Conservation (phyloP, 441 rosid species). For the Erodium trifolium region DNA sequence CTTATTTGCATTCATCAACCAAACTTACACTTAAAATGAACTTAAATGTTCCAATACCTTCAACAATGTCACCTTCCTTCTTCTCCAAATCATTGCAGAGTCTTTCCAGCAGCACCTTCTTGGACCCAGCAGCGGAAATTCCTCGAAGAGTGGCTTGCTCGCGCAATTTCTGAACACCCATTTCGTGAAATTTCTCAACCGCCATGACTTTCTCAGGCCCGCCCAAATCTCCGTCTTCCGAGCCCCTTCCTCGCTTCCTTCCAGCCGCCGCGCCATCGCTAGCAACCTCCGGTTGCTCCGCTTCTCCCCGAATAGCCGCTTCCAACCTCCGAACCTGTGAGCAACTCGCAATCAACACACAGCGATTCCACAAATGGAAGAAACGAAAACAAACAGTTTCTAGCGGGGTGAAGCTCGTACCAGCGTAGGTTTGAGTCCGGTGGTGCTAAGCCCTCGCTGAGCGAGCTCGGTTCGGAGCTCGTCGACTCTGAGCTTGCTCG, state of each 20-base stretch:
- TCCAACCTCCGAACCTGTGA: constrained; percentile 51
- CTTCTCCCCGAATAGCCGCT: constrained; percentile 38
- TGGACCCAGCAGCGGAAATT: constrained; percentile 42
- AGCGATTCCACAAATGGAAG: neutral
- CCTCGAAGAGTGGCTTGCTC: constrained; percentile 50
- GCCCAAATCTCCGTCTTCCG: constrained; percentile 22
- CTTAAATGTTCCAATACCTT: constrained; percentile 18
- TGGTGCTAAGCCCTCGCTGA: constrained; percentile 46
- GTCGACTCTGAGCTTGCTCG: constrained; percentile 45
- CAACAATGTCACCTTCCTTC: constrained; percentile 19
- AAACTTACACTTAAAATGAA: neutral
- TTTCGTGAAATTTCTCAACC: constrained; percentile 34
- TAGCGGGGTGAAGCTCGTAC: constrained; percentile 20
- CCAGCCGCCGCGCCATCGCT: constrained; percentile 3
- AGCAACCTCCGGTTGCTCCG: constrained; percentile 15
- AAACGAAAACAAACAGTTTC: constrained; percentile 10
- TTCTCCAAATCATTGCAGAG: constrained; percentile 32
- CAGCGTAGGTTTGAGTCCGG: constrained; percentile 47
- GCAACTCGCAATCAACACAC: constrained; percentile 1
- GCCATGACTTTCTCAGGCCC: constrained; percentile 35
- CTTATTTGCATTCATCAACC: neutral
- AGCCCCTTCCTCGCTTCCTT: constrained; percentile 38
- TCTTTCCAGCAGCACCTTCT: constrained; percentile 49
- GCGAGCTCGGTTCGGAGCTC: constrained; percentile 57
- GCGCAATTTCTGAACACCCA: constrained; percentile 57